Percentiles rank a stretch among this genome's conserved stretches.
Evolutionary conservation across 129 eudicot genomes (phyloP).

Genomic region (Arctium minus): DNA sequence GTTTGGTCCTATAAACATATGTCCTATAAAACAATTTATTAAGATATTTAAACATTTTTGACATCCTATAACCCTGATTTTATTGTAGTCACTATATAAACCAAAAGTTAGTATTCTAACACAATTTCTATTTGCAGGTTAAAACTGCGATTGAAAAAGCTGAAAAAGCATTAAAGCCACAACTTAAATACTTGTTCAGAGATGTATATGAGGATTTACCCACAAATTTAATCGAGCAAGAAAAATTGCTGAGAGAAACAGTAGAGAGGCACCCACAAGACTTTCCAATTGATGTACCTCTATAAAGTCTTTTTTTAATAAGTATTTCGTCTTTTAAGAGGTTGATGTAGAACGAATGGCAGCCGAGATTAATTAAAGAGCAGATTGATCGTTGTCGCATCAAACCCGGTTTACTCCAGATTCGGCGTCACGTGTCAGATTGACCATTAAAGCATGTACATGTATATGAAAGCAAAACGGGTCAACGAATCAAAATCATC

Average conservation of each 20-base stretch:
- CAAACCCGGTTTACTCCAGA: neutral
- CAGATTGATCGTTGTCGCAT: neutral
- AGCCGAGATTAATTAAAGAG: neutral
- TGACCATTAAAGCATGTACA: neutral
- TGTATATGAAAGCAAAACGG: neutral
- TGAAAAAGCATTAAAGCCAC: slow-evolving; percentile 54
- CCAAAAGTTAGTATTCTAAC: neutral
- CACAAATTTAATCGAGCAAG: slow-evolving; percentile 60
- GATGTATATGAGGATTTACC: slow-evolving; percentile 66
- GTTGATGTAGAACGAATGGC: neutral
- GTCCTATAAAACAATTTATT: no score
- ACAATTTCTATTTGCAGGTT: slow-evolving; percentile 33
- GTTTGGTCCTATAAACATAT: neutral
- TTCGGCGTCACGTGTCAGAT: neutral
- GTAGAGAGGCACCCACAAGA: slow-evolving; percentile 54
- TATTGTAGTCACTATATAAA: no score
- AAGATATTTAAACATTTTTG: neutral
- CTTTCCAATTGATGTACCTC: slow-evolving; percentile 47
- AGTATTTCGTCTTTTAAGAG: neutral
- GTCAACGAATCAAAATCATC: neutral
- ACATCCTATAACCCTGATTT: neutral
- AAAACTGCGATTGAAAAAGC: slow-evolving; percentile 53
- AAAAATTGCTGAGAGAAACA: slow-evolving; percentile 49
- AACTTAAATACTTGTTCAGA: slow-evolving; percentile 41
- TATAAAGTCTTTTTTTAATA: slow-evolving; percentile 12